These are phyloP conservation scores for Luzula sylvatica DNA, from an alignment of 176 grass and related monocot species.

Conservation along the genomic window DNA sequence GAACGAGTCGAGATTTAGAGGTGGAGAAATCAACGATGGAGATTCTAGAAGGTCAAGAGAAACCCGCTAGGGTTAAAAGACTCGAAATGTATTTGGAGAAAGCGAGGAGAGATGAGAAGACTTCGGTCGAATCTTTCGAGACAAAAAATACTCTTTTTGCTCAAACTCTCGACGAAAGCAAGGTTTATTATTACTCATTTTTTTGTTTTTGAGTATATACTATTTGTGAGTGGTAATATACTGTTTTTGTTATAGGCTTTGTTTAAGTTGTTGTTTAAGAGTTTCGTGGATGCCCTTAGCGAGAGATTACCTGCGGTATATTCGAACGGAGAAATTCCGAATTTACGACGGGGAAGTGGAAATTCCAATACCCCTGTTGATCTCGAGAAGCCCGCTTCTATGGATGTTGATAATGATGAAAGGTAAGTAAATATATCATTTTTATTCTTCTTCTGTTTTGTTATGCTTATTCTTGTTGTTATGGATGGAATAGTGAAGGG, in stretches of 20 bases:
- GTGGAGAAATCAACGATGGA: constrained; percentile 59
- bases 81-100: constrained; percentile 51
- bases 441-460: too few relatives aligned
- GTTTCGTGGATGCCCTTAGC: constrained; percentile 57
- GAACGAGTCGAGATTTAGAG: constrained; percentile 46
- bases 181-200: constrained; percentile 26
- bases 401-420: constrained; percentile 84
- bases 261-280: constrained; percentile 68
- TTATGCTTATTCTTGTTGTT: neutral
- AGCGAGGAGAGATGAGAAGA: constrained; percentile 45
- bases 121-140: constrained; percentile 55
- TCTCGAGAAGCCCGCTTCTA: constrained; percentile 42
- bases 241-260: constrained; percentile 40
- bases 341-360: constrained; percentile 37
- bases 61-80: constrained; percentile 69
- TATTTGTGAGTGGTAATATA: neutral
- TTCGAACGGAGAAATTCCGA: constrained; percentile 73
- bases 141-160: constrained; percentile 53
- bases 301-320: constrained; percentile 71
- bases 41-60: constrained; percentile 65
- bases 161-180: constrained; percentile 72
- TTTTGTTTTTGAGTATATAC: neutral
- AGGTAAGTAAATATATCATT: constrained; percentile 32
- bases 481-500: neutral
- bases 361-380: constrained; percentile 24